These are phyloP conservation scores for Penicillium capsulatum DNA, from an alignment of 2,329 filamentous ascomycete genomes.

Conservation along the genomic window DNA sequence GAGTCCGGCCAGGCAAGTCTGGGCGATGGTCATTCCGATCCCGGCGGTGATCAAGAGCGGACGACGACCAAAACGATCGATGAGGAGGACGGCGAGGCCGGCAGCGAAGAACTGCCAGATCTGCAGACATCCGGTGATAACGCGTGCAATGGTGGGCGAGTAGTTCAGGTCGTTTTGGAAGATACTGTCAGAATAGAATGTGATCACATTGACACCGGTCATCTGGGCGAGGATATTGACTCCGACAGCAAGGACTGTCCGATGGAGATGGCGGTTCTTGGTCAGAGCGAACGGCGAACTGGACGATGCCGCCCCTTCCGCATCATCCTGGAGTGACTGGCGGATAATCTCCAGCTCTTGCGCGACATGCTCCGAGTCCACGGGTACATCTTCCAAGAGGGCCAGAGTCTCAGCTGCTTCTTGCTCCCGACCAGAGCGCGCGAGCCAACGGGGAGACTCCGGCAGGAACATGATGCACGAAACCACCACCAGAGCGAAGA, in stretches of 20 bases:
- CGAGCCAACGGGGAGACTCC: constrained; percentile 53
- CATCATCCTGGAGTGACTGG: constrained; percentile 41
- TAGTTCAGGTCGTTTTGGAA: constrained; percentile 24
- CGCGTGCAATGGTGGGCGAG: constrained; percentile 16
- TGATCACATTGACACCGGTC: constrained; percentile 31
- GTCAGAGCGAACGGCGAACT: constrained; percentile 20
- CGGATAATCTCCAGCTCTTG: constrained; percentile 34
- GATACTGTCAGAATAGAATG: constrained; percentile 31
- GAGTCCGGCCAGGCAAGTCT: constrained; percentile 14
- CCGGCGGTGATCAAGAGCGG: constrained; percentile 31
- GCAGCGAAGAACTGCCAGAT: constrained; percentile 24
- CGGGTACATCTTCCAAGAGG: constrained; percentile 43
- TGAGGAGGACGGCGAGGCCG: constrained; percentile 19
- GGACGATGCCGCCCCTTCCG: constrained; percentile 6
- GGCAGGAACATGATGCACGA: constrained; percentile 36
- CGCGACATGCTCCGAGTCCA: constrained; percentile 46
- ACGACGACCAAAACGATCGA: constrained; percentile 38
- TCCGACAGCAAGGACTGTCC: constrained; percentile 21
- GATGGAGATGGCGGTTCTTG: constrained; percentile 23
- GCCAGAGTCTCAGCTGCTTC: constrained; percentile 46
- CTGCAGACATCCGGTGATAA: constrained; percentile 26
- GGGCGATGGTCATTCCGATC: constrained; percentile 16
- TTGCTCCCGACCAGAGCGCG: constrained; percentile 48
- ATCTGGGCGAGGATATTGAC: constrained; percentile 30
- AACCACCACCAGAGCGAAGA: constrained; percentile 35